Base-by-base conservation (phyloP, 2,329 filamentous ascomycete species). In the Dothistroma septosporum region DNA sequence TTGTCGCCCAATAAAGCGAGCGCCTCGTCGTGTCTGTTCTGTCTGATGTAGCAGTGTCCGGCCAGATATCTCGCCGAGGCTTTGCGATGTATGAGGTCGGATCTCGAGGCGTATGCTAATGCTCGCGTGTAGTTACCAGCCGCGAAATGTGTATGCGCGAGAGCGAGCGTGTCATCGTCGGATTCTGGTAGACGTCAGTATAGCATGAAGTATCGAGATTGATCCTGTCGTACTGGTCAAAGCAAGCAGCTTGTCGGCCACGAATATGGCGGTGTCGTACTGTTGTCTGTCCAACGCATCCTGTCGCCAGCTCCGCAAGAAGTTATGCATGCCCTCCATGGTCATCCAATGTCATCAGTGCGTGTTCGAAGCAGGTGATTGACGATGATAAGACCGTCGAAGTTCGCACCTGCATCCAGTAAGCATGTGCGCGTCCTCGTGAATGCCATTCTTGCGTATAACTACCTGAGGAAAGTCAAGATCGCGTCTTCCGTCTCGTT, bases 81-180 rank as follows among this genome's bases (percentile, higher is more conserved):
- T 70, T 90, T 97, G 69, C 90, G 86, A 49, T 85, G 78, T 68
- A 94, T 85, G 64, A 97, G 85, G 74, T 95, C 90, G 74, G 92
- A 88, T 70, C 91, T 88, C 32, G 87, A 86, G 63, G 99, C 86
- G 66, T 97, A 90, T 24, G 90, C 85, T 70, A 96, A 88, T 2
- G 94, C 92, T 70, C 94, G 89, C 9, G 89, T 94, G 76, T 96
- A 97, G 79, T 97, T 96, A 69, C 91, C 92, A 53, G 91, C 94
- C 55, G 88, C 89, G 78, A 97, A 99, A 77, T 99, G 93, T 41
- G 96, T 91, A 77, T 97, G 93, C n/a, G 94, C 94, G 48, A 99
- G 87, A 89, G 92, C 97, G 73, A 96, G 96, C 46, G 92, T 93
- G 75, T 99, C 94, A 66, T 91, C 88, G 71, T 96, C 92, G 74